phyloP scores from a whole-genome alignment of 2,329 filamentous ascomycete genomes.

The Lachnellula arida region DNA sequence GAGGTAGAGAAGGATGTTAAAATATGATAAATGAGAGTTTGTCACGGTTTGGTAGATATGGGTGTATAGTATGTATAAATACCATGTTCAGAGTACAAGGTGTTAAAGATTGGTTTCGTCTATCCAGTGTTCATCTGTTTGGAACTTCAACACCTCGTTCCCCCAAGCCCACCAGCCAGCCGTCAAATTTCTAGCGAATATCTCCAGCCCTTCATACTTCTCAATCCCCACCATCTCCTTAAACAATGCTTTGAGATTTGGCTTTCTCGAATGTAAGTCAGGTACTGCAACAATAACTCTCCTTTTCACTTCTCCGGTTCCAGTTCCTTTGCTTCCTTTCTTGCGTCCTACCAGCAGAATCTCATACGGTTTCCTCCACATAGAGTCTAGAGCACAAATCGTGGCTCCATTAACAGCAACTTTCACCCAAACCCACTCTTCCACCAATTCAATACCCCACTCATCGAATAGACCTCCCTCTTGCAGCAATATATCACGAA shows the following conservation, averaged over 20 bases:
- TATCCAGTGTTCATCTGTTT: slow-evolving; percentile 47
- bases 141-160: slow-evolving; percentile 67
- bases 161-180: slow-evolving; percentile 78
- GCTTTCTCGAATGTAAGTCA: slow-evolving; percentile 75
- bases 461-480: slow-evolving; percentile 54
- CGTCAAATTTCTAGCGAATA: slow-evolving; percentile 72
- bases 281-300: slow-evolving; percentile 66
- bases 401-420: slow-evolving; percentile 61
- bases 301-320: slow-evolving; percentile 31
- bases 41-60: background rate
- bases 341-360: slow-evolving; percentile 54
- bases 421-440: slow-evolving; percentile 80
- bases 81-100: slow-evolving; percentile 12
- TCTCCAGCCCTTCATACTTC: slow-evolving; percentile 59
- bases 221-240: slow-evolving; percentile 45
- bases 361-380: slow-evolving; percentile 75
- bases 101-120: slow-evolving; percentile 9
- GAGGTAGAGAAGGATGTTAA: slow-evolving; percentile 30
- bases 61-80: slow-evolving; percentile 23
- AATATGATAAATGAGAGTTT: slow-evolving; percentile 13
- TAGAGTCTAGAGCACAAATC: slow-evolving; percentile 53
- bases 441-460: slow-evolving; percentile 61
- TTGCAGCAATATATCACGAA: slow-evolving; percentile 50
- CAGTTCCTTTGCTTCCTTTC: background rate
- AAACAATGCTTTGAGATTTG: slow-evolving; percentile 60